Evolutionary conservation across 1,284 basidiomycete species (phyloP).

Genomic region (Ganoderma multipileum): DNA sequence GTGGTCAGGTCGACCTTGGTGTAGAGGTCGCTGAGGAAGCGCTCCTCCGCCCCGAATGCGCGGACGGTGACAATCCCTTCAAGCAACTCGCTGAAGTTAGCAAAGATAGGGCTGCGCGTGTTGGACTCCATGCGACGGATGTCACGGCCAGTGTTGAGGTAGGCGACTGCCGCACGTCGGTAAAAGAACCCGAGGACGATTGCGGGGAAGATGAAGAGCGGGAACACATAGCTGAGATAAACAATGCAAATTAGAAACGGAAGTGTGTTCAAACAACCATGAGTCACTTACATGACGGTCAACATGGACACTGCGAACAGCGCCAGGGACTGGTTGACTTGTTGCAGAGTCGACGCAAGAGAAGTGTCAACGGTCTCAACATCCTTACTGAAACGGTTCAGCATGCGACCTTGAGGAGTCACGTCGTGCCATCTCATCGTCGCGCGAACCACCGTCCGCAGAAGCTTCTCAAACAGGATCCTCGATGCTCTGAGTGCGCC

Average conservation of each 20-base stretch:
- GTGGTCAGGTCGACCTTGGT: constrained; percentile 69
- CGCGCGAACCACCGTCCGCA: constrained; percentile 66
- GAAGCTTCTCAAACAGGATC: constrained; percentile 61
- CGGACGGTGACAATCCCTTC: constrained; percentile 87
- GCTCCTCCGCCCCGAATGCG: constrained; percentile 84
- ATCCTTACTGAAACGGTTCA: constrained; percentile 78
- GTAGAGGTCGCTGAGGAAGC: constrained; percentile 81
- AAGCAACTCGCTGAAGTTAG: constrained; percentile 82
- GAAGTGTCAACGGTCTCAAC: constrained; percentile 81
- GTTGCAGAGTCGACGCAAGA: constrained; percentile 72
- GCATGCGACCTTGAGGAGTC: constrained; percentile 63
- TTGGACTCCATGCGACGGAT: constrained; percentile 83
- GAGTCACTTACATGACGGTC: constrained; percentile 58
- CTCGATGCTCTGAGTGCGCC: constrained; percentile 67
- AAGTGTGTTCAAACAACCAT: not conserved
- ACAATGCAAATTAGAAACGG: constrained; percentile 3
- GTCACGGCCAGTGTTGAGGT: constrained; percentile 80
- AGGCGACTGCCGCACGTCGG: constrained; percentile 71
- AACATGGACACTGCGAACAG: constrained; percentile 74
- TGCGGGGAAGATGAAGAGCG: constrained; percentile 77
- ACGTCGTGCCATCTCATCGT: constrained; percentile 63
- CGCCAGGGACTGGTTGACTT: constrained; percentile 77
- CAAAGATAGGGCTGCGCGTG: constrained; percentile 74
- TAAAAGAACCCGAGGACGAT: constrained; percentile 68
- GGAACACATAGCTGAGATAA: constrained; percentile 64